Conservation (phyloP, 768 basidiomycete species). For the Mycena pura region DNA sequence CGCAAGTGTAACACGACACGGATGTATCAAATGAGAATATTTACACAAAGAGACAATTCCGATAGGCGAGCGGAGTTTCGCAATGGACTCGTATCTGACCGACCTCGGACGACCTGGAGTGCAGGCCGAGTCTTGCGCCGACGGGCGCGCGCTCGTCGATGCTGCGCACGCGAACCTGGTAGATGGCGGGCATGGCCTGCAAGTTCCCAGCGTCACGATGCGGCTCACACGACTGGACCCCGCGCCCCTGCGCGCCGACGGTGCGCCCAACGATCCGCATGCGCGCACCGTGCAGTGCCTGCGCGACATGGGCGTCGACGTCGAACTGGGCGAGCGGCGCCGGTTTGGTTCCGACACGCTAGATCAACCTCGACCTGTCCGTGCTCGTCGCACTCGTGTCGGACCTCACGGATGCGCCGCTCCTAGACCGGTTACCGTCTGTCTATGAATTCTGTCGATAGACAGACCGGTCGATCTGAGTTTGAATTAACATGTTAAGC, state of each 20-base stretch:
- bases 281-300: constrained; percentile 62
- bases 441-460: too few species aligned
- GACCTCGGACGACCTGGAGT: constrained; percentile 47
- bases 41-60: too few species aligned
- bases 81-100: constrained; percentile 86
- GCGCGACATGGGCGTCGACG: constrained; percentile 65
- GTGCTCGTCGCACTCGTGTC: constrained; percentile 84
- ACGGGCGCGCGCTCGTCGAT: constrained; percentile 64
- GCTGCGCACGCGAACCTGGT: constrained; percentile 69
- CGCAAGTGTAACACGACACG: too few species aligned
- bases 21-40: too few species aligned
- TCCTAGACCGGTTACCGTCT: too few species aligned
- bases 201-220: constrained; percentile 58
- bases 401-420: constrained; percentile 76
- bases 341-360: constrained; percentile 55
- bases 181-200: constrained; percentile 36
- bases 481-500: too few species aligned
- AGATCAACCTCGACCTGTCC: constrained; percentile 85
- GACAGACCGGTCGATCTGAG: too few species aligned
- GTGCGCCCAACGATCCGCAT: constrained; percentile 53
- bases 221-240: constrained; percentile 76
- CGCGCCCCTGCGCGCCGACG: constrained; percentile 31
- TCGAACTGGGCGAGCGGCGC: constrained; percentile 68
- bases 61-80: constrained; percentile 87
- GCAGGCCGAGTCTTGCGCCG: constrained; percentile 51